Evolutionary conservation across 306 rosid species (phyloP), one percentile per base, ranked within the genome.

Genomic region (Quillaja saponaria): DNA sequence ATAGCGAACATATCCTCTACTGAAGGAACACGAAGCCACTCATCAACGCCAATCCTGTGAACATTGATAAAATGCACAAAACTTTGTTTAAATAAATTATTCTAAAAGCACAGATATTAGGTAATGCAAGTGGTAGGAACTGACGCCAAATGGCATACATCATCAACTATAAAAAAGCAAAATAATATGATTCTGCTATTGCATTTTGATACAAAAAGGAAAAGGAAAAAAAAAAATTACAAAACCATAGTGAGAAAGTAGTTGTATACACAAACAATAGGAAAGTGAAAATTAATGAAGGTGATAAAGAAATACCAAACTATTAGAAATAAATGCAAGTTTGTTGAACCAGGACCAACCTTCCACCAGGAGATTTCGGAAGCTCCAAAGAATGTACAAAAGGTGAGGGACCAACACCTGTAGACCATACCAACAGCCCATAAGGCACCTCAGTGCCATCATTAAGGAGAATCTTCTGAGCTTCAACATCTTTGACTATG

Each of bases 391-490:
- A 71, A 7, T 57, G 76, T 54, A 87, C 64, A 61, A 92, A 39
- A 47, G 90, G 58, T 15, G 99, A 89, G 20, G 99, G 99, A 59
- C 97, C 99, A 76, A 94, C 99, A 61, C 99, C 97, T 16, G 97
- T 94, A 38, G 99, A 89, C 99, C 99, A 94, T 47, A 94, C 99
- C 37, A 94, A 53, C 79, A 94, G 69, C 21, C 99, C 99, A 65
- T 81, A 94, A 47, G 99, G 97, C 66, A 94, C 97, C 82, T 94
- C 95, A 7, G 87, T 81, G 68, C 87, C 99, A 81, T 94, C 97
- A 49, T 75, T 81, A 41, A 94, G 99, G 73, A 89, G 65, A 61
- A 94, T 74, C 68, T 70, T 87, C 64, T 81, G 64, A 65, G 80
- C 87, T 61, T 81, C 39, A 53, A 94, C 97, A 67, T 89, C 96